Evolutionary conservation across 176 grass and related monocot genomes (phyloP), one percentile per base, ranked within the genome.

Genomic region (Oropetium thomaeum): DNA sequence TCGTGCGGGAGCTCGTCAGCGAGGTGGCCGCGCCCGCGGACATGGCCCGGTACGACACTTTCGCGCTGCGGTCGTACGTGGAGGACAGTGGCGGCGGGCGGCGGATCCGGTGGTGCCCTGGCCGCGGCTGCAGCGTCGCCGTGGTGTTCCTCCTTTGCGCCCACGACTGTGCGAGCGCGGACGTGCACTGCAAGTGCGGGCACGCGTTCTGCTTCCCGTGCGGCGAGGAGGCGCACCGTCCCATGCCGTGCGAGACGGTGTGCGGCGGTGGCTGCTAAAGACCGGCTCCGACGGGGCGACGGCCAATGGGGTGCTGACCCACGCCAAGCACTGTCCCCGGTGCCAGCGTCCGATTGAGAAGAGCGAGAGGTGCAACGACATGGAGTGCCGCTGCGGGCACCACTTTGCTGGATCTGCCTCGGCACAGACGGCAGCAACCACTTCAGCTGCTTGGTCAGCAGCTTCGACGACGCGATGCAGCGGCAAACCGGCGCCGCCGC

Each of bases 151-250:
- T 23, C 5, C 15, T 23, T 3, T 20, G 27, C 75, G 31, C 42
- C 41, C 27, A 0, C 23, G 49, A 1, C 34, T 47, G 17, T 10
- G 32, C 10, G 22, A 0, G 29, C 49, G 3, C 27, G 30, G 83
- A 86, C 55, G 76, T 86, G 27, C 19, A 32, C 11, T 86, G 83
- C 70, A 6, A 13, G 1, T 86, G 83, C 51, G 17, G 31, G 4
- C 37, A 75, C 42, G 40, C 29, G 31, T 69, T 69, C 13, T 86
- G 77, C 58, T 86, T 61, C 61, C 0, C 16, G 8, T 86, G 83
- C 70, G 73, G 70, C 27, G 83, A 86, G 77, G 83, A 86, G 44
- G 62, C 57, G 44, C 83, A 86, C 67, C 76, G 70, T 1, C 83
- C 83, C 7, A 70, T 86, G 62, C 25, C 78, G 12, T 86, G 76